Base-by-base conservation (phyloP, 305 asterid species). In the Euphrasia arctica region DNA sequence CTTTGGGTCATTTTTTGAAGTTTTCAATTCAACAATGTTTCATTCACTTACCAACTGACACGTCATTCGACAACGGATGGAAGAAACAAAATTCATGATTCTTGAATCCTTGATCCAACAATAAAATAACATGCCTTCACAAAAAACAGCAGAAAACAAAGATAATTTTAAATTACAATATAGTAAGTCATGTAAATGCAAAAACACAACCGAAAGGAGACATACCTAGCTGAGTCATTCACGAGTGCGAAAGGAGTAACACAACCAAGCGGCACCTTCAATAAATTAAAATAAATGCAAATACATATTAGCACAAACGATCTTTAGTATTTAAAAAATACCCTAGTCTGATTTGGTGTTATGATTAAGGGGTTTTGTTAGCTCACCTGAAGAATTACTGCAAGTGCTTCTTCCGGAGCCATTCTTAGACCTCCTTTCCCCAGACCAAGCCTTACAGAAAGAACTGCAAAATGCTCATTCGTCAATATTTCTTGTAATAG, bases 361-460 rank as follows among this genome's bases (percentile, higher is more conserved):
- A 18, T 18, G 22, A 18, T 18, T 18, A 18, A 18, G 22, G 22
- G 22, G 22, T 18, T 11, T 45, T 2, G 43, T 7, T 7, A 39
- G 43, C 43, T 39, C 15, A 90, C 98, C 84, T 88, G 97, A 81
- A 90, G 95, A 76, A 93, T 78, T 73, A 88, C 91, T 4, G 70
- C 75, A 74, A 93, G 89, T 65, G 95, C 85, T 67, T 89, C 97
- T 77, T 84, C 96, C 14, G 99, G 96, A 63, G 99, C 92, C 96
- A 90, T 84, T 76, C 95, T 80, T 66, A 90, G 22, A 64, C 95
- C 99, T 70, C 96, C 96, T 80, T 90, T 93, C 70, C 99, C 99
- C 66, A 93, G 78, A 63, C 99, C 99, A 76, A 90, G 97, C 82
- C 99, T 88, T 77, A 86, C 96, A 63, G 97, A 82, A 70, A 93